Conservation (phyloP, 2,329 filamentous ascomycete species). For the Epichloe elymi region DNA sequence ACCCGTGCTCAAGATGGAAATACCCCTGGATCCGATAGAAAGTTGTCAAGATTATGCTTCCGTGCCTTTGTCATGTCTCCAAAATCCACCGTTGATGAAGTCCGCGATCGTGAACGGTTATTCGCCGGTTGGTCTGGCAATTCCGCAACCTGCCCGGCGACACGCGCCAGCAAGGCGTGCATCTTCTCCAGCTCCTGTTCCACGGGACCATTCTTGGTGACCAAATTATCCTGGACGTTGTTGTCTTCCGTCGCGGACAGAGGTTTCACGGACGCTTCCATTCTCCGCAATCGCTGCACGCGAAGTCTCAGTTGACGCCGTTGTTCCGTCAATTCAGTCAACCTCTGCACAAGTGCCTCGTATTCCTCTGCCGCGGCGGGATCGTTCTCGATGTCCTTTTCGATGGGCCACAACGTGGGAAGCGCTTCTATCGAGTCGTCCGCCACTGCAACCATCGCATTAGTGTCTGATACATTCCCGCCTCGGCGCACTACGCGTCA, state of each 20-base stretch:
- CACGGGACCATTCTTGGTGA: conserved; percentile 50
- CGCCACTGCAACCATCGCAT: conserved; percentile 20
- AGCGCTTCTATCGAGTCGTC: conserved; percentile 31
- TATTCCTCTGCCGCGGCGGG: conserved; percentile 39
- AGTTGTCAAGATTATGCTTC: conserved; percentile 27
- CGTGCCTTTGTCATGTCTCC: conserved; percentile 26
- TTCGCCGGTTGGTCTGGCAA: conserved; percentile 16
- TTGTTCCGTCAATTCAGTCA: conserved; percentile 34
- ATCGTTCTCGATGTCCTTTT: conserved; percentile 21
- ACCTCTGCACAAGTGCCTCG: conserved; percentile 31
- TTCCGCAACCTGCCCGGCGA: conserved; percentile 37
- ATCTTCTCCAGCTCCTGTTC: conserved; percentile 55
- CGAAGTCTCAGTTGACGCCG: conserved; percentile 23
- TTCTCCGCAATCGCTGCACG: conserved; percentile 33
- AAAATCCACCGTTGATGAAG: conserved; percentile 13
- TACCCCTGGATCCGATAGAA: conserved; percentile 20
- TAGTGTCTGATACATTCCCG: not conserved
- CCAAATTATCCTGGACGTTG: conserved; percentile 50
- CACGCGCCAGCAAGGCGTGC: conserved; percentile 47
- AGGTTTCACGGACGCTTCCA: conserved; percentile 38
- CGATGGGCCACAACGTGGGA: conserved; percentile 32
- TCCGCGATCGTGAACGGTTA: not conserved
- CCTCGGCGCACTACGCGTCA: not conserved
- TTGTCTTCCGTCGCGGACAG: conserved; percentile 13
- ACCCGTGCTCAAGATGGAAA: conserved; percentile 9